phyloP scores from a whole-genome alignment of 352 stramenopile genomes.

The Pythium rhizo-oryzae region DNA sequence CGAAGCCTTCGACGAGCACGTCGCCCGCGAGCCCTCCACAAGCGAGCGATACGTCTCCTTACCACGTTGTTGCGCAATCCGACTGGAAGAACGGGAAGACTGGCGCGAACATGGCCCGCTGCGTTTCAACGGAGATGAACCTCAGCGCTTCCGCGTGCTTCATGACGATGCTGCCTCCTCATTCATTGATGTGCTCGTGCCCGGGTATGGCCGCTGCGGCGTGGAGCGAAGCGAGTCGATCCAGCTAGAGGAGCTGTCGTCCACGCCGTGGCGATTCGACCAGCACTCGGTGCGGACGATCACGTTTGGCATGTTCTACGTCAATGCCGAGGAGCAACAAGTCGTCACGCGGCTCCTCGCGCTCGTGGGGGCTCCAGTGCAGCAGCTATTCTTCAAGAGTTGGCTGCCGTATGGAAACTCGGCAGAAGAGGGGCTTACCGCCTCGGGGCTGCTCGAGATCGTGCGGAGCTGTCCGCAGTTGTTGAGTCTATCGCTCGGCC shows the following conservation, averaged over 20 bases:
- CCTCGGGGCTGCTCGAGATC: neutral
- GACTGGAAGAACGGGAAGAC: neutral
- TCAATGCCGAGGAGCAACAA: neutral
- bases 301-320: neutral
- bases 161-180: neutral
- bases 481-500: neutral
- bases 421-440: no score
- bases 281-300: neutral
- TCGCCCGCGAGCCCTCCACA: no score
- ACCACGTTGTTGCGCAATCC: neutral
- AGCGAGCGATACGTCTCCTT: neutral
- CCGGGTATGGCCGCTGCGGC: neutral
- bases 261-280: neutral
- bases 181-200: neutral
- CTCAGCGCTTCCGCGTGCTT: neutral
- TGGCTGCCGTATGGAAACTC: neutral
- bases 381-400: neutral
- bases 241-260: neutral
- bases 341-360: neutral
- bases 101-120: neutral
- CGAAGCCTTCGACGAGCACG: neutral
- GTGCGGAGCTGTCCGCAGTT: neutral
- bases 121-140: neutral
- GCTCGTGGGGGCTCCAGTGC: neutral
- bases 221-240: neutral